Base-by-base conservation (phyloP, 1,284 basidiomycete genomes). In the Tilletia caries region DNA sequence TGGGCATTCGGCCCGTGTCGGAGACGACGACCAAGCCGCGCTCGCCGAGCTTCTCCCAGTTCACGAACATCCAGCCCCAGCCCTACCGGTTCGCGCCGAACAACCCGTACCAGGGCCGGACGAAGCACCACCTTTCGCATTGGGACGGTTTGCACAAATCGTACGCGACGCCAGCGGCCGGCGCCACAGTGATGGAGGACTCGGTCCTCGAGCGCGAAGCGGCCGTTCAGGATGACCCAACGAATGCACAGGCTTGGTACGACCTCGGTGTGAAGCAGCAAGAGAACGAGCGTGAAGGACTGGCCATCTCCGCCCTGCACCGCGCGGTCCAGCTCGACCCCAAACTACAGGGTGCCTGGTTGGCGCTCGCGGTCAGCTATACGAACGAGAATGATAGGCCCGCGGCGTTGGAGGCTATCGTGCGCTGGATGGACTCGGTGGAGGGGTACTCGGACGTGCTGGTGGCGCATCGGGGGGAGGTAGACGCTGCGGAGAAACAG, bases 241-340 rank as follows among this genome's bases (percentile, higher is more conserved):
- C 83, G 0, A 88, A 91, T 73, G 89, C 91, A 0, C 79, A 85
- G 44, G 90, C 90, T 6, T 99, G 95, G 95, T 94, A 89, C 80
- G 89, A 91, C 70, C 89, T 98, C 60, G 95, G 96, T 32, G 90
- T 99, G 62, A 95, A 93, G 85, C 96, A 98, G 82, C 95, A 99
- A 84, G 95, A 97, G 84, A 97, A 96, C 83, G 95, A 99, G 84
- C 89, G 95, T 27, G 95, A 99, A 84, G 87, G 89, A 27, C 91
- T 93, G 78, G 96, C 95, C 4, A 89, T 98, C 66, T 87, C 90
- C 64, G 96, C 95, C 0, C 87, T 99, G 29, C 87, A 88, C 50
- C 90, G 90, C 71, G 91, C 94, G 1, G 86, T 93, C 62, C 89
- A 91, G 75, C 87, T 98, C 25, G 91, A 96, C 74, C 89, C 82